Evolutionary conservation across 805 yeast species (phyloP).

Genomic region (Saturnispora sanitii): DNA sequence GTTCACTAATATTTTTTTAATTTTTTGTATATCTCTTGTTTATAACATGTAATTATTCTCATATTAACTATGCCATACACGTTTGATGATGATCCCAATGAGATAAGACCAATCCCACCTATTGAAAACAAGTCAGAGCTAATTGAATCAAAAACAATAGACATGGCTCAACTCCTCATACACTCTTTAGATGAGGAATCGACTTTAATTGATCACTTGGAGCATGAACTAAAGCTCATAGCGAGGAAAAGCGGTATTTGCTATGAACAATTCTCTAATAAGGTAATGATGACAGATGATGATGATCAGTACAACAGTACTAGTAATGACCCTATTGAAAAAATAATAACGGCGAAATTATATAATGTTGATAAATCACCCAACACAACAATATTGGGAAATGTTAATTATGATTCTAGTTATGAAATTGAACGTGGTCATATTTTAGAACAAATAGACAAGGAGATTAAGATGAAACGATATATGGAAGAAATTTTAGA

Average conservation of each 20-base stretch:
- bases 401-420: conserved; percentile 3
- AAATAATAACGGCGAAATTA: conserved; percentile 1
- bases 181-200: conserved; percentile 24
- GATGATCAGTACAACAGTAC: not conserved
- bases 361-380: not conserved
- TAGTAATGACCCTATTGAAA: not conserved
- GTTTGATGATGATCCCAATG: no score
- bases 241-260: conserved; percentile 2
- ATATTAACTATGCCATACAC: no score
- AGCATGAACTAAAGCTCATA: conserved; percentile 3
- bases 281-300: not conserved
- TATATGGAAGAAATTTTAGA: conserved; percentile 9
- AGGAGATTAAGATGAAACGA: conserved; percentile 9
- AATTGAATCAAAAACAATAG: conserved; percentile 11
- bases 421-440: conserved; percentile 4
- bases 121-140: not conserved
- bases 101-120: conserved; percentile 1
- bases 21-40: not conserved
- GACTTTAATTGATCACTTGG: conserved; percentile 15
- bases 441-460: conserved; percentile 5
- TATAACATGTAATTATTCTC: no score
- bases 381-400: not conserved
- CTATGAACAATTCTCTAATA: not conserved
- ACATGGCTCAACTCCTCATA: conserved; percentile 21
- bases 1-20: not conserved